These are phyloP conservation scores for Dendrobium nobile DNA, from an alignment of 106 monocot species.

Conservation along the genomic window DNA sequence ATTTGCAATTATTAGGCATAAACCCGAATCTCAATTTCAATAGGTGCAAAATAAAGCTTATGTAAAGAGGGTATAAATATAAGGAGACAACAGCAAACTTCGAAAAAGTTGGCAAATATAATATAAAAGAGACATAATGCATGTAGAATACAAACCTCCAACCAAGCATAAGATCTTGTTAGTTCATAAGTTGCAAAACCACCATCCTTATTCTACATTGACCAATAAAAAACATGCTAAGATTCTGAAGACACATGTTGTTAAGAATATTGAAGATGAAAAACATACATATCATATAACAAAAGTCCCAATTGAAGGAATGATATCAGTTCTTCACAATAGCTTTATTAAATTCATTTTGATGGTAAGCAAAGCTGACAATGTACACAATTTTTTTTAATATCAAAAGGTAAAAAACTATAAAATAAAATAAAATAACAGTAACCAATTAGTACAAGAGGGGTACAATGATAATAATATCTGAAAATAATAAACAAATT, in stretches of 20 bases:
- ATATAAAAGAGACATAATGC: neutral
- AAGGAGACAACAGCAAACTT: neutral
- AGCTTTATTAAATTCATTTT: neutral
- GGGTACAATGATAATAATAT: no score
- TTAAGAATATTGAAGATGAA: neutral
- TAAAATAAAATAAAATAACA: neutral
- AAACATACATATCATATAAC: neutral
- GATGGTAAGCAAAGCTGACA: neutral
- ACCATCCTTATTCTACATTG: constrained; percentile 69
- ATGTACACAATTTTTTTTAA: neutral
- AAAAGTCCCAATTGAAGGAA: neutral
- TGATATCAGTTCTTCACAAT: neutral
- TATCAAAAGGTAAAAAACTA: neutral
- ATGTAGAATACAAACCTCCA: constrained; percentile 54
- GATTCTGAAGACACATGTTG: neutral
- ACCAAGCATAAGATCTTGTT: constrained; percentile 86
- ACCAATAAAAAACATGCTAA: constrained; percentile 4
- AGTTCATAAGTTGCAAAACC: constrained; percentile 89
- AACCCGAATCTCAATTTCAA: neutral
- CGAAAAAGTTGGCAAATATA: neutral
- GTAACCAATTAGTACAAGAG: no score
- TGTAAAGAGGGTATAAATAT: neutral
- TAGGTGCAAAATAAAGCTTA: neutral
- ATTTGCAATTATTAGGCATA: neutral
- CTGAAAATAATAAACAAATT: no score